Percentiles rank a stretch among this genome's conserved stretches.
These are phyloP conservation scores for Lyophyllum decastes DNA, from an alignment of 768 basidiomycete species.

Conservation along the genomic window DNA sequence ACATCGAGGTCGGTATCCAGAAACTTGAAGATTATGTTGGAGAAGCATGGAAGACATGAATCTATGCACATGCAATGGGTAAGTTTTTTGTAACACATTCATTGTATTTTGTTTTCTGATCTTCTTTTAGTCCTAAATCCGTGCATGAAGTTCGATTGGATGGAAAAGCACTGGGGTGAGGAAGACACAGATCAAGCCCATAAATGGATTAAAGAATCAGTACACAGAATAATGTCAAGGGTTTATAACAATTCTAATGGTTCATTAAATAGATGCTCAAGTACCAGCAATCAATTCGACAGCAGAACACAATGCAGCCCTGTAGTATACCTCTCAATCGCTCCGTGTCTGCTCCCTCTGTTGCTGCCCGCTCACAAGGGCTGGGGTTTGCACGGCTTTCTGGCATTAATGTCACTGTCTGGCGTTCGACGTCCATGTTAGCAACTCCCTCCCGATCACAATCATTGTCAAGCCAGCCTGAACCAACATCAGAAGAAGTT, in stretches of 20 bases:
- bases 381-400: background rate
- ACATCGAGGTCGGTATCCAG: slow-evolving; percentile 24
- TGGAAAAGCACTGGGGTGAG: slow-evolving; percentile 15
- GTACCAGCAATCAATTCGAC: slow-evolving; percentile 3
- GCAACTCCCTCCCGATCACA: background rate
- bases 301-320: background rate
- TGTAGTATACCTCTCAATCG: background rate
- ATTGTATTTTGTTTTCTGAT: background rate
- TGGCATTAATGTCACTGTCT: slow-evolving; percentile 2
- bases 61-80: slow-evolving; percentile 35
- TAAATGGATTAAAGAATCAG: slow-evolving; percentile 20
- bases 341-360: background rate
- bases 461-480: background rate
- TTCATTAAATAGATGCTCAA: background rate
- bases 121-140: slow-evolving; percentile 21
- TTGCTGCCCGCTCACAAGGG: background rate
- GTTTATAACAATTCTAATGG: background rate
- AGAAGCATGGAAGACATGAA: slow-evolving; percentile 21
- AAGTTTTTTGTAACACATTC: background rate
- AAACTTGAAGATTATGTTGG: slow-evolving; percentile 34
- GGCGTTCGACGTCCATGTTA: slow-evolving; percentile 2
- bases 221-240: slow-evolving; percentile 3
- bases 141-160: slow-evolving; percentile 19
- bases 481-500: background rate
- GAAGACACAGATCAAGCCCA: slow-evolving; percentile 12